Base-by-base conservation (phyloP, 345 rosid genomes). In the Brassica incana region DNA sequence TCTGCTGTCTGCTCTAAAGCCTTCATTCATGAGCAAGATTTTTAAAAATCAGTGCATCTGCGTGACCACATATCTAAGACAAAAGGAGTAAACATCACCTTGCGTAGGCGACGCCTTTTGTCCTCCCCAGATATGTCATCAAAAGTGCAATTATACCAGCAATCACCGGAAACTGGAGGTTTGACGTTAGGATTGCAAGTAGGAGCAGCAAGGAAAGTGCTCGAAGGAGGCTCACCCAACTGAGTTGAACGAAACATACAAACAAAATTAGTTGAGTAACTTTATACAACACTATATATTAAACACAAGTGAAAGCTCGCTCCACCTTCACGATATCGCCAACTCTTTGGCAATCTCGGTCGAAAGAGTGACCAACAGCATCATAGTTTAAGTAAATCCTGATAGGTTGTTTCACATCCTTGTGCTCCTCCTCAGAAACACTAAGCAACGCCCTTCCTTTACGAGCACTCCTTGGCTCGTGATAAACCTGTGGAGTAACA, bases 141-240 rank as follows among this genome's bases (percentile, higher is more conserved):
- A 74, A 83, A 79, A 59, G 99, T 95, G 80, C 99, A 95, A 73
- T 90, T 95, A 86, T 93, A 95, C 99, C 97, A 95, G 83, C 99
- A 95, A 82, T 91, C 99, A 79, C 93, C 91, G 69, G 76, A 88
- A 69, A 95, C 79, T 43, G 98, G 98, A 77, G 97, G 98, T 64
- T 88, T 87, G 0, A 80, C 85, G 72, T 82, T 87, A 72, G 95
- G 91, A 83, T 89, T 90, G 84, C 99, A 95, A 64, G 91, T 85
- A 45, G 93, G 97, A 76, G 74, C 74, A 59, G 88, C 91, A 74
- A 78, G 79, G 27, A 81, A 62, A 73, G 85, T 83, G 79, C 82
- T 81, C 45, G 80, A 75, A 35, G 95, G 84, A 79, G 99, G 99
- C 87, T 95, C 99, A 71, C 99, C 98, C 68, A 93, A 93, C 98